Base-by-base conservation (phyloP, 306 rosid genomes). In the Begonia fuchsioides region DNA sequence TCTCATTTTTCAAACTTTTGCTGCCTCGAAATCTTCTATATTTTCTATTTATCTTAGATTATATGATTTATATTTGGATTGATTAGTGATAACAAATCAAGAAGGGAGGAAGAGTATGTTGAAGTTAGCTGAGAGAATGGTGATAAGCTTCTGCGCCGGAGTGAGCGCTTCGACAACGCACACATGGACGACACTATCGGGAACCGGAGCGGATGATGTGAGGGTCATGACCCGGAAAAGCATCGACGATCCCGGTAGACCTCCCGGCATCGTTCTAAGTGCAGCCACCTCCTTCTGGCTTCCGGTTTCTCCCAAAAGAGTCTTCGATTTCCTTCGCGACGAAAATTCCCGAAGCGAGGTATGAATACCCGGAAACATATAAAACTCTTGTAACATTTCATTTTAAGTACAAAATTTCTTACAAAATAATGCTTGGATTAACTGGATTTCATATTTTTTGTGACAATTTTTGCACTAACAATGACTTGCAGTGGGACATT, bases 281-380 rank as follows among this genome's bases (percentile, higher is more conserved):
- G 98, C 96, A 15, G 98, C 98, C 13, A 92, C 98, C 47, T 92
- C 96, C 15, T 82, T 92, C 55, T 92, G 98, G 98, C 93, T 92
- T 35, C 98, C 96, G 0, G 93, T 85, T 55, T 57, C 98, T 0
- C 96, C 98, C 0, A 79, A 75, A 46, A 64, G 83, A 50, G 94
- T 86, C 8, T 92, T 92, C 54, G 93, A 86, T 41, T 85, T 92
- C 56, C 96, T 92, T 40, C 94, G 94, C 3, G 93, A 85, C 20
- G 94, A 85, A 53, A 82, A 82, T 63, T 79, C 93, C n/a, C 74
- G 96, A 38, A 92, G 55, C 13, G 94, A 92, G 98, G 98, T 90
- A 76, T 9, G 9, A 45, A 11, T 14, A 39, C 15, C 0, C 0
- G 1, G 15, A 54, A 15, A 20, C 5, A 20, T 20, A 20, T 19